These are phyloP conservation scores for Hippophae gyantsensis DNA, from an alignment of 306 rosid genomes.

Conservation along the genomic window DNA sequence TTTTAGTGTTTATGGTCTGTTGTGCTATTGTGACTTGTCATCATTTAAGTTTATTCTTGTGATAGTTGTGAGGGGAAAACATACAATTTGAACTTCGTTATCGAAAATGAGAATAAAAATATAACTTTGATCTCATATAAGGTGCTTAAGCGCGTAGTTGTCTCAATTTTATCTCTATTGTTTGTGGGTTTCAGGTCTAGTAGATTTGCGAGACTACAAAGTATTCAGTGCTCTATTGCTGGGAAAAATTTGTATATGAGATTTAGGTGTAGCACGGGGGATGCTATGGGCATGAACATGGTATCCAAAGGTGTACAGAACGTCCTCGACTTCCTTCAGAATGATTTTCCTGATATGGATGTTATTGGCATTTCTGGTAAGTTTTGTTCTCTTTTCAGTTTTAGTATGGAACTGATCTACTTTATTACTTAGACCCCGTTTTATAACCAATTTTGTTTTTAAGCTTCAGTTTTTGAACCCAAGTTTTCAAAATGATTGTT, in stretches of 20 bases:
- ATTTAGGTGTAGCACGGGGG: slow-evolving; percentile 64
- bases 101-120: no score
- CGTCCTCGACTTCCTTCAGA: slow-evolving; percentile 51
- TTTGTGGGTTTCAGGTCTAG: slow-evolving; percentile 42
- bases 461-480: no score
- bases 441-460: no score
- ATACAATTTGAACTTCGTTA: no score
- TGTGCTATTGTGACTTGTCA: no score
- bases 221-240: slow-evolving; percentile 41
- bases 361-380: slow-evolving; percentile 66
- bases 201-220: slow-evolving; percentile 53
- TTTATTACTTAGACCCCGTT: no score
- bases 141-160: no score
- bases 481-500: no score
- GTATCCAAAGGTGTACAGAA: slow-evolving; percentile 74
- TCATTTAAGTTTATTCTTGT: no score
- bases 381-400: neutral
- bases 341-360: slow-evolving; percentile 66
- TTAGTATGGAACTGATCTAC: neutral
- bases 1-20: no score
- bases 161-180: neutral
- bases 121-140: no score
- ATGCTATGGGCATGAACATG: slow-evolving; percentile 86
- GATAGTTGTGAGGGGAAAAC: no score
- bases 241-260: slow-evolving; percentile 58